Evolutionary conservation across 345 rosid species (phyloP).

Genomic region (Viola odorata): DNA sequence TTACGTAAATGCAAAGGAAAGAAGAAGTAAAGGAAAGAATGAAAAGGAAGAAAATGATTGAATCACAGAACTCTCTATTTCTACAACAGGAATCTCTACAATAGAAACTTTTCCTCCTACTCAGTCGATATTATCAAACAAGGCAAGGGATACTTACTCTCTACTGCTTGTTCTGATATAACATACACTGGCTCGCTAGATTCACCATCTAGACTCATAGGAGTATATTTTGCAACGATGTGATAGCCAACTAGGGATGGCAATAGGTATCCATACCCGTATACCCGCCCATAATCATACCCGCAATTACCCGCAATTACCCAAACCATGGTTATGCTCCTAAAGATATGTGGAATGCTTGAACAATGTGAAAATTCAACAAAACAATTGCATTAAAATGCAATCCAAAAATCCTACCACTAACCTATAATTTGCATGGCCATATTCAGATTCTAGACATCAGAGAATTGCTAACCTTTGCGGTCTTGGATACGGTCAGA

Average conservation of each 20-base stretch:
- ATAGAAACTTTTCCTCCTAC: no score
- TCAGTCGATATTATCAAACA: no score
- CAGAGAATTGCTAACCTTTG: slow-evolving; percentile 50
- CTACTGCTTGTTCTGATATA: slow-evolving; percentile 65
- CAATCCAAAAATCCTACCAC: no score
- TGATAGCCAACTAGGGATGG: slow-evolving; percentile 72
- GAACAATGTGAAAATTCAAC: slow-evolving; percentile 23
- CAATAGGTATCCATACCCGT: no score
- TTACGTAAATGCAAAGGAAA: slow-evolving; percentile 6
- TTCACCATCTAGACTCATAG: slow-evolving; percentile 80
- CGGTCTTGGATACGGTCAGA: slow-evolving; percentile 75
- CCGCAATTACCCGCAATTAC: no score
- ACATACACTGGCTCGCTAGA: slow-evolving; percentile 78
- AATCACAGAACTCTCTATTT: not conserved
- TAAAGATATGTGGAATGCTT: slow-evolving; percentile 90
- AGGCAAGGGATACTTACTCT: no score
- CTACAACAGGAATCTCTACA: not conserved
- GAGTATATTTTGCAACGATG: slow-evolving; percentile 78
- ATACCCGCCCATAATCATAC: no score
- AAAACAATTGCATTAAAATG: slow-evolving; percentile 18
- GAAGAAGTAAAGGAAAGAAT: no score
- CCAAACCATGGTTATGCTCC: no score
- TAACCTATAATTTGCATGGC: no score
- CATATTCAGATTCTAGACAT: no score
- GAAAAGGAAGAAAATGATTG: not conserved